A percentile compares a stretch with the other conserved stretches of the same genome.
Conservation (phyloP, 2,329 filamentous ascomycete genomes). For the Ophiobolus disseminans region DNA sequence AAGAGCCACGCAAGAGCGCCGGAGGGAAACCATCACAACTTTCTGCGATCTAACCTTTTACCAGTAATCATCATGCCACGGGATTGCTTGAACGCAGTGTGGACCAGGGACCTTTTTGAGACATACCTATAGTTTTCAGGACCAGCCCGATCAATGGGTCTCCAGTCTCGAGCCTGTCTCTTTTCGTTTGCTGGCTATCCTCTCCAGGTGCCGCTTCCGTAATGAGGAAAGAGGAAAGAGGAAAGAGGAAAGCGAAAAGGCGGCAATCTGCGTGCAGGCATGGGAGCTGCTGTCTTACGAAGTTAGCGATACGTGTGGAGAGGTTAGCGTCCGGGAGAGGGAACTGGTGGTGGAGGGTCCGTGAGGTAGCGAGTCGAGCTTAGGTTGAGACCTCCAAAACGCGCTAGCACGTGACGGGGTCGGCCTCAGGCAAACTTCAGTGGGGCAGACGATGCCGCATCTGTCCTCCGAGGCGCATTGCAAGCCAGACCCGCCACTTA, state of each 20-base stretch:
- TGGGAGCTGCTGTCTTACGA: background rate
- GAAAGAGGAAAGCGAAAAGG: background rate
- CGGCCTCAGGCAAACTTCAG: slow-evolving; percentile 7
- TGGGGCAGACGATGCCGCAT: slow-evolving; percentile 27
- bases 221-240: background rate
- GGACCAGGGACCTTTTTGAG: background rate
- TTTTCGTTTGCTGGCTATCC: slow-evolving; percentile 6
- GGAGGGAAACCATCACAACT: slow-evolving; percentile 30
- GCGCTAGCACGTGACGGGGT: slow-evolving; percentile 19
- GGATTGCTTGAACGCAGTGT: background rate
- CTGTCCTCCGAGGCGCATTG: slow-evolving; percentile 18
- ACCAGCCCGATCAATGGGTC: too few species aligned
- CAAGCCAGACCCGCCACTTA: slow-evolving; percentile 2
- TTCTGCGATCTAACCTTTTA: slow-evolving; percentile 44
- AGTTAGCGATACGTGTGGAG: too few species aligned
- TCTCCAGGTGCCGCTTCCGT: slow-evolving; percentile 2
- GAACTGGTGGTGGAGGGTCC: background rate
- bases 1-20: background rate
- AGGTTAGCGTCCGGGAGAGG: too few species aligned
- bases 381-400: too few species aligned
- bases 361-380: background rate
- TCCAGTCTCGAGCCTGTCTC: background rate
- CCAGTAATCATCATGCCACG: slow-evolving; percentile 38
- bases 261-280: slow-evolving; percentile 1
- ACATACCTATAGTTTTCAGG: slow-evolving; percentile 11